phyloP scores from a whole-genome alignment of 2,329 filamentous ascomycete species.

The Ophiostoma sp. region DNA sequence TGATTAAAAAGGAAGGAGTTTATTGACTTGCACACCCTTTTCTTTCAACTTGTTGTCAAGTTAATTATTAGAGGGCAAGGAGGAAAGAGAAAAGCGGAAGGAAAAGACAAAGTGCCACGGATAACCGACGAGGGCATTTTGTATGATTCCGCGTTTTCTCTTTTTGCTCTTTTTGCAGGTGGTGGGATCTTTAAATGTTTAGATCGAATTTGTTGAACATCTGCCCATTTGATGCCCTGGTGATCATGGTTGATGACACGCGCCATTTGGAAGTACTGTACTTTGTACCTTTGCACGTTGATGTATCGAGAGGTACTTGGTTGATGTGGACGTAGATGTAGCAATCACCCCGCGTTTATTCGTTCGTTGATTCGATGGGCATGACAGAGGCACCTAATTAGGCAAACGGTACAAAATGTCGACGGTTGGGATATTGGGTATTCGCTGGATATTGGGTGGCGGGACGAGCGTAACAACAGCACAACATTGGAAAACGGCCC shows the following conservation, averaged over 20 bases:
- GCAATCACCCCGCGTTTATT: not conserved
- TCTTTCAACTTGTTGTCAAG: not conserved
- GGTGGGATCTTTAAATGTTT: not conserved
- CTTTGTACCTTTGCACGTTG: not conserved
- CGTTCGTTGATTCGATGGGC: not conserved
- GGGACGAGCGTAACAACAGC: not conserved
- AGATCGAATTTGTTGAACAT: not conserved
- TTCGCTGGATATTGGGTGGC: not conserved
- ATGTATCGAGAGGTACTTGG: not conserved
- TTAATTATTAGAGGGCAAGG: not conserved
- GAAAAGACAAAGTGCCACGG: not conserved
- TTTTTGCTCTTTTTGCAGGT: not conserved
- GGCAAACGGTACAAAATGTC: not conserved
- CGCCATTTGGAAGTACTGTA: not conserved
- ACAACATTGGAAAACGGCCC: not conserved
- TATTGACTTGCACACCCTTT: slow-evolving; percentile 19
- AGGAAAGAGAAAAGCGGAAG: not conserved
- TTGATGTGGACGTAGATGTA: not conserved
- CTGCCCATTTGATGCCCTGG: not conserved
- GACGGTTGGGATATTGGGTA: not conserved
- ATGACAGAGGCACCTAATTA: not conserved
- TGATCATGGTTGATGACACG: not conserved
- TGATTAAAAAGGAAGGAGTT: slow-evolving; percentile 24
- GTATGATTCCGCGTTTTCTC: not conserved
- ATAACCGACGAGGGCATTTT: not conserved